Conservation (phyloP, 2,329 filamentous ascomycete genomes). For the Dryadomyces quercivorus region DNA sequence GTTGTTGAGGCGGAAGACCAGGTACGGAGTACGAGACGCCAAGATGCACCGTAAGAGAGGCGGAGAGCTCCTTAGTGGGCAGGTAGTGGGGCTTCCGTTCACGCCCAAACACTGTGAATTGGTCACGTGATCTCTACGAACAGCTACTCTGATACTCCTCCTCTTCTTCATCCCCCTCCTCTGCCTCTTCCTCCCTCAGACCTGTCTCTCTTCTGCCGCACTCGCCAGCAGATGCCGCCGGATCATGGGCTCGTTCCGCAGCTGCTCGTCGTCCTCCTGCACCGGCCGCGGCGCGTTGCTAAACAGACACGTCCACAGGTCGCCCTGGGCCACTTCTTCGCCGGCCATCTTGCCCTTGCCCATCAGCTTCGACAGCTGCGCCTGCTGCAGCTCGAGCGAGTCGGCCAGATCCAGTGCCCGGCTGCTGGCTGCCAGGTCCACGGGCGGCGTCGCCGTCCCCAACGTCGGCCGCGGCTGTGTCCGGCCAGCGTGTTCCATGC, state of each 20-base stretch:
- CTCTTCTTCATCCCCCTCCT: no score
- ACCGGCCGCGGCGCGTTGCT: conserved; percentile 33
- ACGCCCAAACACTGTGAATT: no score
- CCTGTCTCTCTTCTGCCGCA: conserved; percentile 27
- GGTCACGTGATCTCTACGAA: no score
- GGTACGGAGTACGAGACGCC: no score
- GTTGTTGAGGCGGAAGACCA: no score
- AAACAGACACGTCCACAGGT: conserved; percentile 86
- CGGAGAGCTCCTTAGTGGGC: no score
- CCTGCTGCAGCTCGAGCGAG: conserved; percentile 68
- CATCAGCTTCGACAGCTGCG: conserved; percentile 57
- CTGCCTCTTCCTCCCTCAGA: no score
- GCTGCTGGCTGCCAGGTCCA: conserved; percentile 41
- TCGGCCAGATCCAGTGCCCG: conserved; percentile 63
- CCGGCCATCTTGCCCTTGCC: conserved; percentile 58
- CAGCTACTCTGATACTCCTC: no score
- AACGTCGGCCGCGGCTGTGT: conserved; percentile 22
- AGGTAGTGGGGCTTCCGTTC: no score
- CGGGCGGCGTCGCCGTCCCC: conserved; percentile 23
- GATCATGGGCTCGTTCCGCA: conserved; percentile 8
- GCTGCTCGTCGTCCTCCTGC: background rate
- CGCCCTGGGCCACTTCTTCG: conserved; percentile 65
- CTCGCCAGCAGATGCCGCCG: conserved; percentile 30
- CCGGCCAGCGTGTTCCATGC: conserved; percentile 62
- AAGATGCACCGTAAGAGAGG: no score